phyloP scores from a whole-genome alignment of 1,284 basidiomycete species.

The Cryptococcus amylolentus region DNA sequence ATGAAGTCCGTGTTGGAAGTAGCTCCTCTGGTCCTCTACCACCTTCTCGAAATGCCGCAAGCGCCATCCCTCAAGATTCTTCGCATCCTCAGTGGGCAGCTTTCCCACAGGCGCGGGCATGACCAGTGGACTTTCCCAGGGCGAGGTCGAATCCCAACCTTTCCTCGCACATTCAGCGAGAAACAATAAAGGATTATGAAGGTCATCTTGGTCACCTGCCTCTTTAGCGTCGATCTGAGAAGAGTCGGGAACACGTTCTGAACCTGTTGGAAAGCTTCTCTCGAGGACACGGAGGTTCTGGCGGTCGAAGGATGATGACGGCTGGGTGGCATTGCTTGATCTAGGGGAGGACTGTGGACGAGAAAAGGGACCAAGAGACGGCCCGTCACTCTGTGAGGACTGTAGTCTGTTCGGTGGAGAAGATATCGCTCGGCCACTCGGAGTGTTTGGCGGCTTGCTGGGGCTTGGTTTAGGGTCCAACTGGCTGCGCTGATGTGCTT shows the following conservation, averaged over 20 bases:
- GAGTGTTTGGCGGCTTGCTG: background rate
- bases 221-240: background rate
- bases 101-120: slow-evolving; percentile 1
- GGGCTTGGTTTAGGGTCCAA: background rate
- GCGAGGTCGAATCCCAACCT: slow-evolving; percentile 9
- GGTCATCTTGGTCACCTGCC: background rate
- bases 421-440: no score
- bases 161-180: slow-evolving; percentile 10
- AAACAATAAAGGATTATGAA: slow-evolving; percentile 11
- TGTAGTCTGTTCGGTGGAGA: no score
- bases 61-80: slow-evolving; percentile 4
- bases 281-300: slow-evolving; percentile 1
- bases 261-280: slow-evolving; percentile 7
- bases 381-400: no score
- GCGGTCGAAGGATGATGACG: slow-evolving; percentile 2
- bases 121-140: slow-evolving; percentile 1
- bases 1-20: slow-evolving; percentile 11
- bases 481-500: background rate
- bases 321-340: background rate
- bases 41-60: slow-evolving; percentile 6
- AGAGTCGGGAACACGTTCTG: background rate
- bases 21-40: slow-evolving; percentile 8
- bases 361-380: no score
- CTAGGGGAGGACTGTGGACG: no score
- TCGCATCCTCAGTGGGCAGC: slow-evolving; percentile 7